Conservation (phyloP, 495 filamentous ascomycete species). For the Tuber magnatum region DNA sequence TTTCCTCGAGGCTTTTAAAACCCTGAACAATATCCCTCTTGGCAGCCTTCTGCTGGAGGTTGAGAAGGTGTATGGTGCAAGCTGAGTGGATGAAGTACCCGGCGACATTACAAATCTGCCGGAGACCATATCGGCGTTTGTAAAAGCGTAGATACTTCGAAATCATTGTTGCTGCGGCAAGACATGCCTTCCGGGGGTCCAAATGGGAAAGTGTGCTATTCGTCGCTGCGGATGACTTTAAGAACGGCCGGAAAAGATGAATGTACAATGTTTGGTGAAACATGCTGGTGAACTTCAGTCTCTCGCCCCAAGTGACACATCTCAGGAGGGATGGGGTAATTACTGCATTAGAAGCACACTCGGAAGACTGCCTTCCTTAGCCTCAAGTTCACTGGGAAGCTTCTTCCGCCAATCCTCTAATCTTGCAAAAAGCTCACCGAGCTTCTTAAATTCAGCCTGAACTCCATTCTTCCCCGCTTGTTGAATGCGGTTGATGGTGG, state of each 20-base stretch:
- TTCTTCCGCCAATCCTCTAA: constrained; percentile 87
- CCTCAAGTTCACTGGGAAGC: constrained; percentile 77
- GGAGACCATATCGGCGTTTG: constrained; percentile 80
- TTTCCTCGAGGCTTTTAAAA: constrained; percentile 89
- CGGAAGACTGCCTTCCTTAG: constrained; percentile 81
- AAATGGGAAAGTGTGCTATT: constrained; percentile 82
- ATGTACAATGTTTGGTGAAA: constrained; percentile 95
- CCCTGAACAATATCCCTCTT: constrained; percentile 82
- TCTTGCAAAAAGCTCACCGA: constrained; percentile 81
- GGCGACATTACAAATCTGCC: constrained; percentile 89
- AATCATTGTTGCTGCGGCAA: constrained; percentile 76
- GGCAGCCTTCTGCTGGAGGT: constrained; percentile 82
- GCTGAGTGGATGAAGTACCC: constrained; percentile 93
- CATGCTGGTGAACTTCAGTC: constrained; percentile 56
- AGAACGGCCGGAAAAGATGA: constrained; percentile 91
- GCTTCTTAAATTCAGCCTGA: constrained; percentile 77
- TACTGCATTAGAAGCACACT: constrained; percentile 82
- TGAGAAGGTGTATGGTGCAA: constrained; percentile 89
- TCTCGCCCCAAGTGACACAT: constrained; percentile 39
- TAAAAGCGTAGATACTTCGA: constrained; percentile 89
- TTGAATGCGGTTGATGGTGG: constrained; percentile 49
- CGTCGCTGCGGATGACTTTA: constrained; percentile 73
- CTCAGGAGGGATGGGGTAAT: constrained; percentile 37
- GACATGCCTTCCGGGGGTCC: constrained; percentile 83
- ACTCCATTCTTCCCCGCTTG: constrained; percentile 27